Evolutionary conservation across 2,329 filamentous ascomycete species (phyloP).

Genomic region (Clathrospora elynae): DNA sequence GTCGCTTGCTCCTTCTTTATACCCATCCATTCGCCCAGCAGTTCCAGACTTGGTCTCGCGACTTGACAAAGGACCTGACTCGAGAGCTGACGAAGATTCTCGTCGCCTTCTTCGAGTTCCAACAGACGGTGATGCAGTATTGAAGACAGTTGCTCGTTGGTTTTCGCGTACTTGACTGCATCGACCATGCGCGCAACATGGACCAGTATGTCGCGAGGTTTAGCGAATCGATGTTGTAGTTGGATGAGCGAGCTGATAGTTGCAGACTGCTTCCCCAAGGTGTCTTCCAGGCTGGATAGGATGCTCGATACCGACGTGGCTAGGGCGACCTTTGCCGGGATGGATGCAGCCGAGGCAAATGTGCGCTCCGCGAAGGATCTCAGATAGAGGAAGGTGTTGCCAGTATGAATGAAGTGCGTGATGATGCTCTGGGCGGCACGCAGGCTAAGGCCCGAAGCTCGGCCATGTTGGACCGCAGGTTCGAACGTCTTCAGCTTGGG

Average conservation of each 20-base stretch:
- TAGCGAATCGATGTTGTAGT: conserved; percentile 48
- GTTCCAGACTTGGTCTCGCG: conserved; percentile 68
- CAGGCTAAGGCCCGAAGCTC: conserved; percentile 59
- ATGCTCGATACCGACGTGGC: conserved; percentile 49
- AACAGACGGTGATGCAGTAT: conserved; percentile 46
- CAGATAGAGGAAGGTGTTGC: conserved; percentile 44
- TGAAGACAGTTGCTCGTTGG: conserved; percentile 47
- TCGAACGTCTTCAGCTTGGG: conserved; percentile 59
- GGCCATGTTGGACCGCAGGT: conserved; percentile 50
- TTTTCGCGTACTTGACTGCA: conserved; percentile 50
- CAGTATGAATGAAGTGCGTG: conserved; percentile 50
- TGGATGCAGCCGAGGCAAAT: conserved; percentile 41
- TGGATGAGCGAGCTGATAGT: conserved; percentile 47
- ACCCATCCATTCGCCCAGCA: conserved; percentile 76
- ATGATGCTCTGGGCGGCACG: conserved; percentile 58
- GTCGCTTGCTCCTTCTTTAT: conserved; percentile 53
- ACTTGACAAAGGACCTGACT: conserved; percentile 69
- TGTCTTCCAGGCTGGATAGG: conserved; percentile 49
- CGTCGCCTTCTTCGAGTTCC: conserved; percentile 66
- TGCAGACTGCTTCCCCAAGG: conserved; percentile 39
- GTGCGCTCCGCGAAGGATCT: conserved; percentile 46
- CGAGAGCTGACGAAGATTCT: conserved; percentile 66
- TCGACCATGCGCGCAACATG: conserved; percentile 60
- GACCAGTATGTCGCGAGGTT: conserved; percentile 59
- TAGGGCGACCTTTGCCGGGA: conserved; percentile 51